Evolutionary conservation across 2,329 filamentous ascomycete species (phyloP).

Genomic region (Parascedosporium putredinis): DNA sequence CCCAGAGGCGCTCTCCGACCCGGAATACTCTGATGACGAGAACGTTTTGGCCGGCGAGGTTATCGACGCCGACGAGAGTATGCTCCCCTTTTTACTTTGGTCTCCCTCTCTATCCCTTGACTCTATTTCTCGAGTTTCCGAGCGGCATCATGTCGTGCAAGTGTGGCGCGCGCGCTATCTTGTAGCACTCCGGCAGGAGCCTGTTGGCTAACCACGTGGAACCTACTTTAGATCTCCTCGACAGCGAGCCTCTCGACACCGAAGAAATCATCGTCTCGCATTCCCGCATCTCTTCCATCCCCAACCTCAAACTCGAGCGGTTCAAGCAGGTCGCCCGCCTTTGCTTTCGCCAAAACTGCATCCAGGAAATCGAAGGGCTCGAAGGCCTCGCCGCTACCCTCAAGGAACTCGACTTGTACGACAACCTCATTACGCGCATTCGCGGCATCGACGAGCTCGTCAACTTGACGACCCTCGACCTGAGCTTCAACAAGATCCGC

Average conservation of each 20-base stretch:
- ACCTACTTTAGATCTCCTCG: constrained; percentile 41
- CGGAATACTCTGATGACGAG: constrained; percentile 69
- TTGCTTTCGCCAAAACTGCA: constrained; percentile 87
- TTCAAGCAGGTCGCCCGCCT: constrained; percentile 68
- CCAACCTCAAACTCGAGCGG: constrained; percentile 68
- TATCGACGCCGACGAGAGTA: constrained; percentile 75
- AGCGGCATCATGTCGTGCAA: no score
- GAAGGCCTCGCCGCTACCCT: constrained; percentile 54
- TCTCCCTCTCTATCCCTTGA: background rate
- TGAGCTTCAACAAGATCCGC: constrained; percentile 99
- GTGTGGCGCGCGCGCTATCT: no score
- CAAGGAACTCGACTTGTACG: constrained; percentile 85
- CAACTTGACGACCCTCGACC: constrained; percentile 68
- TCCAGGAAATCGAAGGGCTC: constrained; percentile 70
- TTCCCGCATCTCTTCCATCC: constrained; percentile 68
- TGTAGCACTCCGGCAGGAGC: no score
- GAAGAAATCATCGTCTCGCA: constrained; percentile 88
- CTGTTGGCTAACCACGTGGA: background rate
- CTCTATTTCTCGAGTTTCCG: no score
- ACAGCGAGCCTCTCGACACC: constrained; percentile 47
- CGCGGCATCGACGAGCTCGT: constrained; percentile 70
- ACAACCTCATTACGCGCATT: constrained; percentile 86
- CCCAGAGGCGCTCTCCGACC: constrained; percentile 72
- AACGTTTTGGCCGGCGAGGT: constrained; percentile 60
- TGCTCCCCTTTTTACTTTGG: background rate